Evolutionary conservation across 495 filamentous ascomycete genomes (phyloP), one percentile per base, ranked within the genome.

Genomic region (Podospora pseudoanserina): DNA sequence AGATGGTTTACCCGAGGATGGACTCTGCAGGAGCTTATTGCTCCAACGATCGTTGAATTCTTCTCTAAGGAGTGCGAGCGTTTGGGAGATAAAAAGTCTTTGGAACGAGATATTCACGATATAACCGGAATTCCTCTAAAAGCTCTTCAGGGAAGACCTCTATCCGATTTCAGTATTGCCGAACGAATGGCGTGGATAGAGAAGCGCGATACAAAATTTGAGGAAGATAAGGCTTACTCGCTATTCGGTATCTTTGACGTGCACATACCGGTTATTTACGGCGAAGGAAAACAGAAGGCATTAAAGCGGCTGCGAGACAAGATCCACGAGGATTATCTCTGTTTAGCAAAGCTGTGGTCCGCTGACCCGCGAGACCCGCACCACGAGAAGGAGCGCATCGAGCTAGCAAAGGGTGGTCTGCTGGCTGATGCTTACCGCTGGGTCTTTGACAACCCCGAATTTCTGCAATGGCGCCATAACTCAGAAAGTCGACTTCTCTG

Each of bases 311-410:
- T 65, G 4, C 39, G 18, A 16, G 39, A 65, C 3, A 54, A 65
- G 18, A 18, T 54, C 26, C 2, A 18, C 18, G 16, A 60, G 58
- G 19, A 60, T 60, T 5, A 32, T 9, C 18, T 23, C 5, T 23
- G 26, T 60, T 16, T 60, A 6, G n/a, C 28, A 5, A 26, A 28
- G 4, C 58, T 60, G 28, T 16, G 26, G 4, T 60, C 58, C 23
- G 16, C 20, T 23, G 58, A 60, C 4, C 58, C 58, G 19, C 67
- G 54, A 2, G 23, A 23, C 23, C 23, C 23, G 23, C 23, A 23
- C 1, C 28, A 71, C 56, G 79, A 81, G 65, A 82, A 80, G 70
- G 61, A 26, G 9, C 75, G 74, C n/a, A 80, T 85, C 60, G 74
- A 81, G 68, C 34, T 72, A 9, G 77, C 68, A 1, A 84, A 66